Conservation (phyloP, 257 asterid genomes). For the Cinchona pubescens region DNA sequence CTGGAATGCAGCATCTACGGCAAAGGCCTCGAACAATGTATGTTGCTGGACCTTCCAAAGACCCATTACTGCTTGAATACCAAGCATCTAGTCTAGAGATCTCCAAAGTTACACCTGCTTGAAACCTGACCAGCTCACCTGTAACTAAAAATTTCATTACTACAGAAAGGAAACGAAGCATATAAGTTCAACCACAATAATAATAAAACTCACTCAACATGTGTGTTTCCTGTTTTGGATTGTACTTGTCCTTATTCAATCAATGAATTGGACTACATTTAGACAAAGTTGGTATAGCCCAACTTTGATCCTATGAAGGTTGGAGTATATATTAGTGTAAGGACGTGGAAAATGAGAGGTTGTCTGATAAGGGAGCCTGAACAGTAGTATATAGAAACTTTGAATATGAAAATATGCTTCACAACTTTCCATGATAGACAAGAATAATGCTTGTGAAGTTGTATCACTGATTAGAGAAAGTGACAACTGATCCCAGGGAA, state of each 20-base stretch:
- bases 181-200: constrained; percentile 6
- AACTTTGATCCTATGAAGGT: not conserved
- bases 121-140: constrained; percentile 93
- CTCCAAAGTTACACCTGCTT: constrained; percentile 90
- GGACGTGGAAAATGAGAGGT: too few relatives aligned
- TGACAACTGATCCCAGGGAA: not conserved
- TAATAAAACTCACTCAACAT: not conserved
- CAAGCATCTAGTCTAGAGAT: constrained; percentile 90
- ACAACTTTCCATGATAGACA: not conserved
- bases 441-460: not conserved
- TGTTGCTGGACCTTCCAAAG: constrained; percentile 76
- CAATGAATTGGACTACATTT: not conserved
- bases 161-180: not conserved
- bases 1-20: constrained; percentile 96
- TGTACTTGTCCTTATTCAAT: not conserved
- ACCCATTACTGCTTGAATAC: constrained; percentile 78
- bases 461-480: not conserved
- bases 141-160: constrained; percentile 8
- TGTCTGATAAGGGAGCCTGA: not conserved
- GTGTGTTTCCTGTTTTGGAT: not conserved
- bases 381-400: not conserved
- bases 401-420: not conserved
- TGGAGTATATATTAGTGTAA: too few relatives aligned
- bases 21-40: constrained; percentile 88
- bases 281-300: not conserved